A percentile compares a stretch with the other conserved stretches of the same genome.
phyloP scores from a whole-genome alignment of 352 stramenopile species.

The Globisporangium camurandrum region DNA sequence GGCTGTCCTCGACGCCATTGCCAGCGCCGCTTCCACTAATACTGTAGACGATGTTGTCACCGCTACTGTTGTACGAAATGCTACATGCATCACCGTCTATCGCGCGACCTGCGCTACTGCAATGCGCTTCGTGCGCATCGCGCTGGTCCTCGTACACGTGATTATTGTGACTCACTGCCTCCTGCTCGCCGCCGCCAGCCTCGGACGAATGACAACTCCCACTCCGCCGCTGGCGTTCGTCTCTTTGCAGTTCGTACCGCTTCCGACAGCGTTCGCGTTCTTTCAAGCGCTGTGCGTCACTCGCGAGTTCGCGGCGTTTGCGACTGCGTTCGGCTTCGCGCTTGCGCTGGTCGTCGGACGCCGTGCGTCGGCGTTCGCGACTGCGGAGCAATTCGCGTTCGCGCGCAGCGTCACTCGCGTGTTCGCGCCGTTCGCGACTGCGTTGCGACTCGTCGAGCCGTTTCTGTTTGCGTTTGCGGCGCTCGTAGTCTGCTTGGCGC shows the following conservation, averaged over 20 bases:
- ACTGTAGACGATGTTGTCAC: no score
- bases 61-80: no score
- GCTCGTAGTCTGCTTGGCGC: constrained; percentile 56
- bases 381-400: constrained; percentile 53
- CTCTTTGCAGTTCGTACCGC: constrained; percentile 62
- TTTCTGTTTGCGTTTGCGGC: constrained; percentile 50
- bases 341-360: constrained; percentile 53
- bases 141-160: no score
- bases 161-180: no score
- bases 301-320: constrained; percentile 43
- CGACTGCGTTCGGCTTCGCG: constrained; percentile 57
- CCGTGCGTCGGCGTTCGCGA: constrained; percentile 47
- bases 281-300: constrained; percentile 45
- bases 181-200: no score
- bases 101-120: neutral
- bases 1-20: no score
- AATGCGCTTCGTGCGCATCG: no score
- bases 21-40: no score
- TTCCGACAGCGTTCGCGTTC: constrained; percentile 61
- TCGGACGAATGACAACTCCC: constrained; percentile 2
- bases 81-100: constrained; percentile 6
- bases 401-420: constrained; percentile 31
- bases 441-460: constrained; percentile 37
- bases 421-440: constrained; percentile 36
- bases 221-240: neutral